Evolutionary conservation across 1,139 yeast species (phyloP).

Genomic region (Saccharomyces hybrid): DNA sequence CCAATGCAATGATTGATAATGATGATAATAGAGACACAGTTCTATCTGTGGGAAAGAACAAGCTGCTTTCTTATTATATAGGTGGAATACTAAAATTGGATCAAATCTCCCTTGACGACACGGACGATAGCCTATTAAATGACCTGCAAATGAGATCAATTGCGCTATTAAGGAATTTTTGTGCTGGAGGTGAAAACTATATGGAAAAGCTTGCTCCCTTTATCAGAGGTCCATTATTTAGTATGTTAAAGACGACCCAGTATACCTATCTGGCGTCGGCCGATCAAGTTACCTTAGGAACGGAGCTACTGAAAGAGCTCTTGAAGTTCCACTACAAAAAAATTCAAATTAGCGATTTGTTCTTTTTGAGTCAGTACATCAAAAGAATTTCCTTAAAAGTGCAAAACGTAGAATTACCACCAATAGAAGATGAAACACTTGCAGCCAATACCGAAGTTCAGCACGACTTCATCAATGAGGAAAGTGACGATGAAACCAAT

Average conservation of each 20-base stretch:
- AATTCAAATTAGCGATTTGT: conserved; percentile 8
- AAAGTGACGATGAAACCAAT: conserved; percentile 4
- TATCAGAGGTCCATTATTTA: conserved; percentile 14
- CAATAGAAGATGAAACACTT: conserved; percentile 5
- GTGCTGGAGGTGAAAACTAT: conserved; percentile 19
- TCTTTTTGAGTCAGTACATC: conserved; percentile 12
- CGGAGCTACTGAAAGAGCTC: conserved; percentile 21
- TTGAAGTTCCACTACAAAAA: conserved; percentile 7
- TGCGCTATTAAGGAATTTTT: conserved; percentile 25
- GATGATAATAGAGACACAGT: conserved; percentile 23
- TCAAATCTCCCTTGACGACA: conserved; percentile 4
- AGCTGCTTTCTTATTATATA: conserved; percentile 15
- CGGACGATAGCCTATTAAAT: conserved; percentile 8
- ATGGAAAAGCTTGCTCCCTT: conserved; percentile 9
- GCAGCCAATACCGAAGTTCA: conserved; percentile 4
- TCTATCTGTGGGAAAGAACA: conserved; percentile 4
- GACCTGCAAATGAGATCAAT: conserved; percentile 24
- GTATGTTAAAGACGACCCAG: conserved; percentile 8
- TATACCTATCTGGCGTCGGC: conserved; percentile 13
- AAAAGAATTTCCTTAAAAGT: conserved; percentile 10
- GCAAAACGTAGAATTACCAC: conserved; percentile 2
- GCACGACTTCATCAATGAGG: conserved; percentile 2
- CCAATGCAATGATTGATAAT: conserved; percentile 29
- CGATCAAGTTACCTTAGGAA: conserved; percentile 14
- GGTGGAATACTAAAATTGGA: conserved; percentile 12